Conservation (phyloP, 2,329 filamentous ascomycete species). For the Didymella segeticola region DNA sequence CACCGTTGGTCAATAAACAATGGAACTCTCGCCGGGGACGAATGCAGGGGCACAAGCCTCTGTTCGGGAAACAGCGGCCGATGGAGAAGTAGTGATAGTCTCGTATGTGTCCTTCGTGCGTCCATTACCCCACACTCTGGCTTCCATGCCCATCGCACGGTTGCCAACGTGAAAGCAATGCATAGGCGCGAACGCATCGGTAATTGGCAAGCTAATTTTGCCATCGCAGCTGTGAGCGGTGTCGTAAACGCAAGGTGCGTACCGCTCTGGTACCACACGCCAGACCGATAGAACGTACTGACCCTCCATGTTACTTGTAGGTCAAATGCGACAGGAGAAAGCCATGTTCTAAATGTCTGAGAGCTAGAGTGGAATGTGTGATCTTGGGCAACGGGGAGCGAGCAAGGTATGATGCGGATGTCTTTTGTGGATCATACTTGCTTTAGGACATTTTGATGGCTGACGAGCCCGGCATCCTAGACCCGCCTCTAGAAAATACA, state of each 20-base stretch:
- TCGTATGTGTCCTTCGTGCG: not conserved
- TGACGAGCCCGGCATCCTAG: not conserved
- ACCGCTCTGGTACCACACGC: not conserved
- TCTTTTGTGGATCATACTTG: not conserved
- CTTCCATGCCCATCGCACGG: too few relatives aligned
- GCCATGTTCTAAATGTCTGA: not conserved
- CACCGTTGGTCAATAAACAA: not conserved
- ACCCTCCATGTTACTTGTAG: not conserved
- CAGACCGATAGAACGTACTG: not conserved
- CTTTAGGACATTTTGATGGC: not conserved
- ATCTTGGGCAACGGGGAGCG: not conserved
- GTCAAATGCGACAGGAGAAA: not conserved
- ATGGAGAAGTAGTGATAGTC: not conserved
- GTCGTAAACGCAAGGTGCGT: not conserved
- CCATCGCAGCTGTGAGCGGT: not conserved
- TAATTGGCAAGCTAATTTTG: not conserved
- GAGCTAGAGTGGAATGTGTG: not conserved
- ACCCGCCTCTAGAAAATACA: not conserved
- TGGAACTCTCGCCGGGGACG: not conserved
- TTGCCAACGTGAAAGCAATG: too few relatives aligned
- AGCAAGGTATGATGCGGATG: not conserved
- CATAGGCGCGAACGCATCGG: too few relatives aligned
- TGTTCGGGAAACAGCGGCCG: not conserved
- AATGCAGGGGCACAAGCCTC: not conserved
- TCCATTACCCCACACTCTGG: too few relatives aligned